These are phyloP conservation scores for Solanum tarapatanum DNA, from an alignment of 257 asterid genomes.

Conservation along the genomic window DNA sequence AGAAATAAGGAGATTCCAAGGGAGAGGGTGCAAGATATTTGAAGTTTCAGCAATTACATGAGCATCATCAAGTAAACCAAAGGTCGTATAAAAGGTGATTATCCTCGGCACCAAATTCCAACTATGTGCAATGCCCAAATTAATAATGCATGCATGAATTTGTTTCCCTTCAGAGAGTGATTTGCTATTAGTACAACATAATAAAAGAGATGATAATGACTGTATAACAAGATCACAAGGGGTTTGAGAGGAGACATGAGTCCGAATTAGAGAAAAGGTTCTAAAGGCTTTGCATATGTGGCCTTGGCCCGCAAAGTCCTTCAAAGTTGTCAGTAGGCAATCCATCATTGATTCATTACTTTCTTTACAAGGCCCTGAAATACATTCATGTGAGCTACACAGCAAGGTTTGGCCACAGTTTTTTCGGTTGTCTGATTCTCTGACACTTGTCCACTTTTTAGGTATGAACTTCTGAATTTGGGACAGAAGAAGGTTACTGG, in stretches of 20 bases:
- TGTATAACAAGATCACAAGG: constrained; percentile 32
- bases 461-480: constrained; percentile 43
- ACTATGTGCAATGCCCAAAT: constrained; percentile 44
- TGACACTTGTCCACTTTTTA: constrained; percentile 32
- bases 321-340: constrained; percentile 39
- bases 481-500: constrained; percentile 25
- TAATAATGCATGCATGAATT: constrained; percentile 55
- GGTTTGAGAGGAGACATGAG: constrained; percentile 25
- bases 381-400: not conserved
- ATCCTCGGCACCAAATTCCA: constrained; percentile 47
- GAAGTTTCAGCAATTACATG: constrained; percentile 32
- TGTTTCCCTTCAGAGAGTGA: constrained; percentile 52
- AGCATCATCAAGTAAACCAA: constrained; percentile 36
- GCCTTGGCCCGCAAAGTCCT: constrained; percentile 48
- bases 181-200: constrained; percentile 40
- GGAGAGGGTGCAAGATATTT: constrained; percentile 38
- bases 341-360: constrained; percentile 38
- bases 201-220: constrained; percentile 49
- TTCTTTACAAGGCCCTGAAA: constrained; percentile 7
- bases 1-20: constrained; percentile 76
- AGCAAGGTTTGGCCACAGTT: not conserved
- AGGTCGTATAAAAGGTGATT: constrained; percentile 42
- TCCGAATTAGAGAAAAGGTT: constrained; percentile 36
- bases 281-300: constrained; percentile 48
- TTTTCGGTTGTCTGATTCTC: constrained; percentile 3